A percentile compares a stretch with the other conserved stretches of the same genome.
phyloP scores from a whole-genome alignment of 768 basidiomycete genomes.

The Kwoniella dendrophila region DNA sequence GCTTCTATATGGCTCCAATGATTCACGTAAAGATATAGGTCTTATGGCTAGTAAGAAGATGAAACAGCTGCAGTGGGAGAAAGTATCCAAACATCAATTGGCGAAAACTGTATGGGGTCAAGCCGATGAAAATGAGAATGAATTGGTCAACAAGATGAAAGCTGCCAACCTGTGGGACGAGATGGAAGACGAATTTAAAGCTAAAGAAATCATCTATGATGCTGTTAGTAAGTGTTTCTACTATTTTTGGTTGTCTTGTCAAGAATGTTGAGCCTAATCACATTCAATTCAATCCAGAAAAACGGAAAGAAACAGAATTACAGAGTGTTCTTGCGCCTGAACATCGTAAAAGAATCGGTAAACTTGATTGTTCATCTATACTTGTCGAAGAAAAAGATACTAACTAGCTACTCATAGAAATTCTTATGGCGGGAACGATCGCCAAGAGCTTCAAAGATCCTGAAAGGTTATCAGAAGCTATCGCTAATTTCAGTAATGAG shows the following conservation, averaged over 20 bases:
- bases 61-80: conserved; percentile 99
- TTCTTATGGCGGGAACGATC: conserved; percentile 81
- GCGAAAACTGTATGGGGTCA: conserved; percentile 79
- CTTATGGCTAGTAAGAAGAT: conserved; percentile 86
- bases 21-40: conserved; percentile 75
- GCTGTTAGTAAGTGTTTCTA: conserved; percentile 67
- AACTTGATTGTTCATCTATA: conserved; percentile 55
- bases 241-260: not conserved
- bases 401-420: conserved; percentile 63
- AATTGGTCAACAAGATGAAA: conserved; percentile 79
- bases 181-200: conserved; percentile 98
- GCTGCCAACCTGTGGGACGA: conserved; percentile 86
- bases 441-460: conserved; percentile 66
- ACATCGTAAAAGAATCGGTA: conserved; percentile 91
- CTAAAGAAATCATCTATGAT: conserved; percentile 89
- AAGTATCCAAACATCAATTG: conserved; percentile 85
- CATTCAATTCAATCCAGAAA: no score
- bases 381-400: not conserved
- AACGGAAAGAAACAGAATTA: conserved; percentile 82
- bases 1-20: conserved; percentile 44
- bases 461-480: conserved; percentile 77
- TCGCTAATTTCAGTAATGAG: conserved; percentile 82
- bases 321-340: conserved; percentile 87
- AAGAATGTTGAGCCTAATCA: conserved; percentile 25
- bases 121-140: conserved; percentile 64